These are phyloP conservation scores for Arbutus unedo DNA, from an alignment of 148 eudicot species.

Conservation along the genomic window DNA sequence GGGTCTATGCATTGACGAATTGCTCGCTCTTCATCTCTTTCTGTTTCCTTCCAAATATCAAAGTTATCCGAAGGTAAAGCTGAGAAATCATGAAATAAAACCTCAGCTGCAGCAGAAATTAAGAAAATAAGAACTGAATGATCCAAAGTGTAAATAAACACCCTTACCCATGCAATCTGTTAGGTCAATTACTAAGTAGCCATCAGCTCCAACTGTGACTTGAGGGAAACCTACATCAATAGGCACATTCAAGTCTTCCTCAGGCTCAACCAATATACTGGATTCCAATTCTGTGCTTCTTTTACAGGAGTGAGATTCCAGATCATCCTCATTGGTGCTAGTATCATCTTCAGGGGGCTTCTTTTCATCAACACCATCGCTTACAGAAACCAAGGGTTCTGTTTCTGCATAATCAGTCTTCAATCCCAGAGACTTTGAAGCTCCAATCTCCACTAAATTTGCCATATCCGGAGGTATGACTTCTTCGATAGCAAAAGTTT, in stretches of 20 bases:
- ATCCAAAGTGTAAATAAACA: not conserved
- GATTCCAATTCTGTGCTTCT: not conserved
- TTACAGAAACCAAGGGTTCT: not conserved
- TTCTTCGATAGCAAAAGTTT: not conserved
- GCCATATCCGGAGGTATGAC: not conserved
- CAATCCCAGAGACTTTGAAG: not conserved
- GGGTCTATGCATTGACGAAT: not conserved
- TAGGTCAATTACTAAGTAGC: not conserved
- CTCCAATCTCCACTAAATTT: conserved; percentile 6
- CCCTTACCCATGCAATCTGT: not conserved
- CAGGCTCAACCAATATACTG: not conserved
- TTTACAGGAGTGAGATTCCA: not conserved
- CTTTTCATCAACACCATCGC: not conserved
- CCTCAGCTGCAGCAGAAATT: not conserved
- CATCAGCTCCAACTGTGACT: not conserved
- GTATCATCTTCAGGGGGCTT: conserved; percentile 5
- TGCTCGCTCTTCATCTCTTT: not conserved
- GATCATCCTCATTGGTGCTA: not conserved
- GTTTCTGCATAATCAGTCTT: not conserved
- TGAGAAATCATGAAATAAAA: not conserved
- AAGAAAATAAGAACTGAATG: not conserved
- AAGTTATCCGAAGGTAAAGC: not conserved
- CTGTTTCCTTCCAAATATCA: conserved; percentile 5
- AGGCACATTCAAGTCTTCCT: not conserved
- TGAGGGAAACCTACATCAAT: not conserved